Evolutionary conservation across 345 rosid species (phyloP), one percentile per base, ranked within the genome.

Genomic region (Limnanthes douglasii): DNA sequence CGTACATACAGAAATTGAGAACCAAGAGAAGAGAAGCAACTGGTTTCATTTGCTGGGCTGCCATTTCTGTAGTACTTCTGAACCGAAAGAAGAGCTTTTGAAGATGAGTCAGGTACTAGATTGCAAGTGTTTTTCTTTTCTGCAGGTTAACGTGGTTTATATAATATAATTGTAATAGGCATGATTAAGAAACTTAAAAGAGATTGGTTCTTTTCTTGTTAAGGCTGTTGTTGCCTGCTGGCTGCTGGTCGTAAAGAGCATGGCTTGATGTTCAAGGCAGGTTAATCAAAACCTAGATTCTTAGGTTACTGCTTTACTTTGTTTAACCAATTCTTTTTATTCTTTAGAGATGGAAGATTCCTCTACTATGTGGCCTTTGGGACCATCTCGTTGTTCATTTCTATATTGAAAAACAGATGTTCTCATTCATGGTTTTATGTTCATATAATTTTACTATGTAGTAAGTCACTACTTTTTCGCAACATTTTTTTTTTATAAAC

Each of bases 1-100:
- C 72, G 43, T 64, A 79, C 93, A 88, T 88, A 60, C 95, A 76
- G 53, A 88, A 73, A 39, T 88, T 88, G 14, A 88, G 69, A 29
- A 62, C 48, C 38, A 88, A 54, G 48, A 88, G 93, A 35, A 63
- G 34, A 4, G 67, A 34, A 18, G 95, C 93, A 25, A 64, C 72
- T 5, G 62, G 52, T 51, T 66, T 76, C 69, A 69, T 52, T 43
- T 64, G 75, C 18, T 7, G 39, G 31, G 15, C 57, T 25, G 73
- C 90, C 93, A 76, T 83, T 45, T 46, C n/a, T 23, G 13, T 45
- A 47, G 31, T 34, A 45, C n/a, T 18, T 35, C 6, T 13, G 22
- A 34, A 29, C 7, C 1, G 20, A 34, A 7, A 39, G 46, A 18
- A 16, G 45, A 36, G 41, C n/a, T n/a, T n/a, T n/a, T n/a, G n/a